Evolutionary conservation across 1,284 basidiomycete genomes (phyloP).

Genomic region (Cryptococcus sp.): DNA sequence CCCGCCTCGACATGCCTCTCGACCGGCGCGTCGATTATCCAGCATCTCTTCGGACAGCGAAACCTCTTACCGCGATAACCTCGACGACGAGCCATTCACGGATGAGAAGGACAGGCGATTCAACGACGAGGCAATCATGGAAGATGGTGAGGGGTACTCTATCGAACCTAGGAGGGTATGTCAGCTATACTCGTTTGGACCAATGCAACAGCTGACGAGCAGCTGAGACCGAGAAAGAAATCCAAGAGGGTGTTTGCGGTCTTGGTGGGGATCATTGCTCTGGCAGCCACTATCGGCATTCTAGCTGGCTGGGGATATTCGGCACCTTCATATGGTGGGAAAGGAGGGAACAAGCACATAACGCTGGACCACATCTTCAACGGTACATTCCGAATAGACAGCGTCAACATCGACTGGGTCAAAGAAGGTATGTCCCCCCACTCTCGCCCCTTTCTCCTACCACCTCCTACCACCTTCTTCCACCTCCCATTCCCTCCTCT

Average conservation of each 20-base stretch:
- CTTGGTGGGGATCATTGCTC: conserved; percentile 31
- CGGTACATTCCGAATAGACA: conserved; percentile 63
- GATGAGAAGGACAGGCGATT: conserved; percentile 35
- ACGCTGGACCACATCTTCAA: conserved; percentile 86
- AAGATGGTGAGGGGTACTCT: conserved; percentile 31
- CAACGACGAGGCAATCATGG: conserved; percentile 30
- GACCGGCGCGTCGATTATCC: background rate
- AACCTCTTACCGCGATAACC: conserved; percentile 31
- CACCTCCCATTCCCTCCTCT: background rate
- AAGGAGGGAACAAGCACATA: conserved; percentile 60
- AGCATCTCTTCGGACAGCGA: conserved; percentile 10
- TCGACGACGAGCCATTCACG: conserved; percentile 39
- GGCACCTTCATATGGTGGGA: conserved; percentile 31
- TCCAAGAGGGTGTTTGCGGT: conserved; percentile 39
- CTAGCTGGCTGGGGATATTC: conserved; percentile 40
- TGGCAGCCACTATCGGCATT: conserved; percentile 36
- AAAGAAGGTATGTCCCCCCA: conserved; percentile 63
- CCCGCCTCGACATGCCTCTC: background rate
- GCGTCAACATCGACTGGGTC: conserved; percentile 65
- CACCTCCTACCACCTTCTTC: too few relatives aligned
- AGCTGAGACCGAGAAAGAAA: conserved; percentile 34
- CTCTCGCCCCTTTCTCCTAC: background rate
- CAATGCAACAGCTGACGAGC: background rate
- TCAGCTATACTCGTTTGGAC: background rate
- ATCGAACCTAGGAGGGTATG: conserved; percentile 29